Conservation (phyloP, 306 rosid species). For the Begonia loranthoides region DNA sequence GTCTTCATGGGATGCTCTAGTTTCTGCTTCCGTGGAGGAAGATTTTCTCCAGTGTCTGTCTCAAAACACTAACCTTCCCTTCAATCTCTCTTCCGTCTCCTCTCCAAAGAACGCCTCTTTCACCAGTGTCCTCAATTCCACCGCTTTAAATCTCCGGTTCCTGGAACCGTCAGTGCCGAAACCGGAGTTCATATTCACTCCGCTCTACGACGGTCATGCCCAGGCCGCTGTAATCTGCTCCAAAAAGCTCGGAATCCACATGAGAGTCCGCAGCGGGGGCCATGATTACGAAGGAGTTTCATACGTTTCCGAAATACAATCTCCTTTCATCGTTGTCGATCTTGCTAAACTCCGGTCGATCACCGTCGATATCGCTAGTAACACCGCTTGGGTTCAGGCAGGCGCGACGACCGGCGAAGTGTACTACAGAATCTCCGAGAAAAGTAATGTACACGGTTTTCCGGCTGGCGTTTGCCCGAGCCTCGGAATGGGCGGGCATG, state of each 20-base stretch:
- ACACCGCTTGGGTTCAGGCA: slow-evolving; percentile 1
- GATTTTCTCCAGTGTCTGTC: slow-evolving; percentile 14
- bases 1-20: slow-evolving; percentile 16
- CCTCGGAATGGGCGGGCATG: not conserved
- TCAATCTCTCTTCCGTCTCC: not conserved
- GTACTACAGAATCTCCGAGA: slow-evolving; percentile 2
- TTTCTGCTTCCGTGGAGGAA: slow-evolving; percentile 25
- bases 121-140: not conserved
- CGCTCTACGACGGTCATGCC: not conserved
- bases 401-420: not conserved
- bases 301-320: not conserved
- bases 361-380: not conserved
- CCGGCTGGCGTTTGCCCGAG: not conserved
- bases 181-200: not conserved
- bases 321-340: not conserved
- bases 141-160: not conserved
- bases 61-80: not conserved
- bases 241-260: not conserved
- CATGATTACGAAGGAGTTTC: slow-evolving; percentile 1
- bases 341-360: not conserved
- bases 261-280: slow-evolving; percentile 1
- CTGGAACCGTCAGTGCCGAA: not conserved
- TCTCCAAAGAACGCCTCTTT: slow-evolving; percentile 1
- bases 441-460: not conserved
- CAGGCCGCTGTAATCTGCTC: slow-evolving; percentile 1